Evolutionary conservation across 306 rosid genomes (phyloP).

Genomic region (Amphicarpaea edgeworthii): DNA sequence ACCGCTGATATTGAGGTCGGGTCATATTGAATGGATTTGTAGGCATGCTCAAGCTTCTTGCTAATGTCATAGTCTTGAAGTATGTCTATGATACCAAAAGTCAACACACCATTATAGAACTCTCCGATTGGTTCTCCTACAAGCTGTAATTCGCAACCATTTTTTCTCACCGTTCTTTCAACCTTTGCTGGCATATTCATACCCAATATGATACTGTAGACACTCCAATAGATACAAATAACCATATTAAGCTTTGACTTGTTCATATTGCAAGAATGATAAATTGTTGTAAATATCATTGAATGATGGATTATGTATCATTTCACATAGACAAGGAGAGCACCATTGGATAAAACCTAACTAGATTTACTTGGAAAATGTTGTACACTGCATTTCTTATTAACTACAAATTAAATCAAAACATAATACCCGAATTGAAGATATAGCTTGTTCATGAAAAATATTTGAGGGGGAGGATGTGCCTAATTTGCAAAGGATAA

Average conservation of each 20-base stretch:
- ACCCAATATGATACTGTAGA: constrained; percentile 68
- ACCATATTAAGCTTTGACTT: background rate
- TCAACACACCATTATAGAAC: constrained; percentile 72
- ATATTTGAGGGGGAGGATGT: background rate
- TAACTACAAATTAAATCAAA: background rate
- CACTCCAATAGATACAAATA: constrained; percentile 31
- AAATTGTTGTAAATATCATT: constrained; percentile 9
- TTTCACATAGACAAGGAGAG: background rate
- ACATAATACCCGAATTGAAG: background rate
- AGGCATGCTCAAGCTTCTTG: constrained; percentile 99
- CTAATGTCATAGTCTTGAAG: constrained; percentile 98
- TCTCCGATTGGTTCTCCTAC: constrained; percentile 88
- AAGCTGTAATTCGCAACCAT: constrained; percentile 64
- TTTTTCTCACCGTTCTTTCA: constrained; percentile 77
- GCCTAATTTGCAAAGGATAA: background rate
- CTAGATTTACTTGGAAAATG: background rate
- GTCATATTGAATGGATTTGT: constrained; percentile 92
- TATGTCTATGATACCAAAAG: constrained; percentile 89
- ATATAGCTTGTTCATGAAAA: background rate
- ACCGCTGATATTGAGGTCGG: constrained; percentile 93
- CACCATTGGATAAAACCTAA: background rate
- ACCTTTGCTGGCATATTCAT: constrained; percentile 79
- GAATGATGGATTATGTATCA: constrained; percentile 1
- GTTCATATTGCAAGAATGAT: constrained; percentile 11
- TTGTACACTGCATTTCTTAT: background rate